Evolutionary conservation across 1,284 basidiomycete genomes (phyloP), one percentile per base, ranked within the genome.

Genomic region (Hemileia vastatrix): DNA sequence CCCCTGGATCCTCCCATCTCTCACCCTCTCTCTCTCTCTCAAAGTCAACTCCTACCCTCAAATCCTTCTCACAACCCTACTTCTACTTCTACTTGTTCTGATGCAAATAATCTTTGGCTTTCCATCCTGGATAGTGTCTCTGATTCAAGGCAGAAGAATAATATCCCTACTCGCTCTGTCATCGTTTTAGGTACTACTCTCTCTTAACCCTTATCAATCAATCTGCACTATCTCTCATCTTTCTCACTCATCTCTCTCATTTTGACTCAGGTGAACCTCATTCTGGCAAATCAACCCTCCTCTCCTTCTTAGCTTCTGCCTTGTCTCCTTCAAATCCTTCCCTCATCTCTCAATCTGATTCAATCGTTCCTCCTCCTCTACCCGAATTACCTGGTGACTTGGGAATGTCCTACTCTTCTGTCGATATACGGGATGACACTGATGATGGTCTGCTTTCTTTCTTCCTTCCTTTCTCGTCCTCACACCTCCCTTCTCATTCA

Each of bases 81-180:
- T n/a, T n/a, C n/a, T n/a, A n/a, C n/a, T n/a, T n/a, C n/a, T n/a
- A n/a, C n/a, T n/a, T n/a, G n/a, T n/a, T n/a, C 59, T 1, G 59
- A 52, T 21, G 43, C 54, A 15, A 50, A 70, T 67, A 88, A 92
- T 69, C 79, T 95, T 32, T 95, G 91, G 90, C 87, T 86, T 2
- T 88, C 87, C 33, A 94, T 94, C 68, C 80, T 94, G 13, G 86
- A 91, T 75, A 89, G 86, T 19, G 88, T 93, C 9, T 90, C 88
- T 0, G 85, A 85, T 24, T 83, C 86, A 55, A 83, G 88, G 11
- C 33, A 50, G 36, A 56, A 63, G 48, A 43, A 47, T n/a, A 63
- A 50, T 45, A 19, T 63, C 11, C 60, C 60, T 8, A 55, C 19
- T 47, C 48, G 36, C n/a, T 55, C 40, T 18, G 3, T 63, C 18